Evolutionary conservation across 208 protist genomes (phyloP).

Genomic region (Acanthamoeba culbertsoni): DNA sequence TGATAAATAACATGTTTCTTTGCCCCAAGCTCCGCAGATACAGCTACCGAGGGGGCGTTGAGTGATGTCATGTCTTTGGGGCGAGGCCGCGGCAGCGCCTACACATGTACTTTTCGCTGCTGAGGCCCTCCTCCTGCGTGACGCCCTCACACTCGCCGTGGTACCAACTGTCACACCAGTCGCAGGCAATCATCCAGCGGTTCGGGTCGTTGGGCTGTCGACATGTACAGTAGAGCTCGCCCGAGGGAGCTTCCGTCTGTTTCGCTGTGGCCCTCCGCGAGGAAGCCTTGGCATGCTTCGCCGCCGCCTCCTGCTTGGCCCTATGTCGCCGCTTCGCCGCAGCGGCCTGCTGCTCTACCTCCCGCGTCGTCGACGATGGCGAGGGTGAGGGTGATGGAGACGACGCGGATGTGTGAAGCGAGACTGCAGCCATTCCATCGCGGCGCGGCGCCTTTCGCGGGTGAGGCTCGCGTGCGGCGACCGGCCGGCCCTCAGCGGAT

Average conservation of each 20-base stretch:
- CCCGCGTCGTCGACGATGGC: background rate
- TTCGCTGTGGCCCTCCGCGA: background rate
- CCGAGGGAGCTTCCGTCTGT: background rate
- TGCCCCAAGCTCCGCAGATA: too few relatives aligned
- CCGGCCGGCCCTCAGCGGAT: background rate
- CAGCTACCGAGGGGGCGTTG: too few relatives aligned
- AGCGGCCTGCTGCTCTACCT: too few relatives aligned
- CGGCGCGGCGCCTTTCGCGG: background rate
- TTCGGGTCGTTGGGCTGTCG: background rate
- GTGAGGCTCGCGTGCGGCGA: background rate
- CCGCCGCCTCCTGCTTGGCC: background rate
- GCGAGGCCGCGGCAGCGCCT: background rate
- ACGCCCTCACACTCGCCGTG: conserved; percentile 39
- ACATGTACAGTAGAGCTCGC: conserved; percentile 30
- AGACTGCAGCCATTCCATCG: too few relatives aligned
- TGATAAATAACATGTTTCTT: background rate
- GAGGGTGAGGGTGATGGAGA: background rate
- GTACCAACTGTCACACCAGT: conserved; percentile 23
- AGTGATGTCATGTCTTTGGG: too few relatives aligned
- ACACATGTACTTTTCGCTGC: background rate
- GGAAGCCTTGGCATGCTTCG: background rate
- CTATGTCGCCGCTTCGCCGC: too few relatives aligned
- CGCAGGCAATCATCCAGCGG: conserved; percentile 22
- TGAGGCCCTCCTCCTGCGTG: background rate
- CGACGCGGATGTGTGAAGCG: too few relatives aligned